Evolutionary conservation across 2,329 filamentous ascomycete genomes (phyloP), one percentile per base, ranked within the genome.

Genomic region (Zymoseptoria passerinii): DNA sequence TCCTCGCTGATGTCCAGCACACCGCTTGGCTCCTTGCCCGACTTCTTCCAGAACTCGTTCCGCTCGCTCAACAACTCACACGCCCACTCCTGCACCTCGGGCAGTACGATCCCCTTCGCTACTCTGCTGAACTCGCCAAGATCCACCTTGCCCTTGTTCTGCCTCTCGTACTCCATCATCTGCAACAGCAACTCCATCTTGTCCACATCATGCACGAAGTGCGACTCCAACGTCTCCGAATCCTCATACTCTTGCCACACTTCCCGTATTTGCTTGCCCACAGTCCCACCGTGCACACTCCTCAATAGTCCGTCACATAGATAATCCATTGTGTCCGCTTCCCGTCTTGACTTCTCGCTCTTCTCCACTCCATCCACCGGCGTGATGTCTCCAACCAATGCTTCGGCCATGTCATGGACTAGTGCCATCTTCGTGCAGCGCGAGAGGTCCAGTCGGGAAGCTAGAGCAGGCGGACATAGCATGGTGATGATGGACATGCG

Each of bases 181-280:
- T 99, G 94, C 70, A 95, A 77, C 61, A 99, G 76, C 64, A 99
- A 78, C 77, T 99, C 94, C 73, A 99, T 85, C 84, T 97, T 97
- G 76, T 99, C 94, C 59, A 99, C 84, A 72, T 99, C 94, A 73
- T 99, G 94, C 50, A 99, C 94, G 63, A 92, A 97, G 61, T 86
- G 80, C 66, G 88, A 89, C 72, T 99, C 92, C 13, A 86, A 76
- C 8, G 94, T 97, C 76, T 86, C 70, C 18, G 85, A 86, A 67
- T 94, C 90, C 74, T 99, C 94, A 71, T 99, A 99, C 74, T 99
- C 94, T 70, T 95, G 87, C 90, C 94, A 99, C 54, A 96, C 81
- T 8, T 80, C 83, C 59, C 86, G 81, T 28, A 99, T 86, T 55
- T 92, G 85, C 56, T 81, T 72, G 2, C 87, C 92, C 0, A 84